A percentile compares a stretch with the other conserved stretches of the same genome.
Evolutionary conservation across 2,329 filamentous ascomycete species (phyloP).

Genomic region (Exophiala bonariae): DNA sequence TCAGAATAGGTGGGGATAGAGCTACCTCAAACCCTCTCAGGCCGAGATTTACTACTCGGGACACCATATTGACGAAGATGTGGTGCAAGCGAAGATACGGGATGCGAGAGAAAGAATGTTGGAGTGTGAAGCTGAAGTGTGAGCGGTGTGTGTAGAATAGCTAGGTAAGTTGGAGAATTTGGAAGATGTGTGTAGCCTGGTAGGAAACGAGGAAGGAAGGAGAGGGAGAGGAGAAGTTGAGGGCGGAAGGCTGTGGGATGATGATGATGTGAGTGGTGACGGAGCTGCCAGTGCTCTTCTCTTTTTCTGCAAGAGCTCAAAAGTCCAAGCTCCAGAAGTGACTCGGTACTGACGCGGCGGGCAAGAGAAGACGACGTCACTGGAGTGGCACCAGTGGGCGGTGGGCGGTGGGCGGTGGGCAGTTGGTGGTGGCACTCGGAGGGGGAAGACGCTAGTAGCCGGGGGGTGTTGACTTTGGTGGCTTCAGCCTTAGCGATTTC

Average conservation of each 20-base stretch:
- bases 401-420: not conserved
- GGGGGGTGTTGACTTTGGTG: not conserved
- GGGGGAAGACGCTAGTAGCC: not conserved
- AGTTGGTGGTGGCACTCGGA: not conserved
- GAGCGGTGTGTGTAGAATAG: not conserved
- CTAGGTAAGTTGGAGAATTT: conserved; percentile 1
- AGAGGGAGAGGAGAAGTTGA: conserved; percentile 2
- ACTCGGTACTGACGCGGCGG: conserved; percentile 6
- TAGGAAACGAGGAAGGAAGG: not conserved
- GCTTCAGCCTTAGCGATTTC: too few relatives aligned
- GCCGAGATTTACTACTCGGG: conserved; percentile 39
- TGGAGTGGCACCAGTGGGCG: not conserved
- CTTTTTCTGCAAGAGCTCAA: not conserved
- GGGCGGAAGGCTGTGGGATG: conserved; percentile 11
- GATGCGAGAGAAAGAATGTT: conserved; percentile 2
- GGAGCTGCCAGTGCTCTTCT: not conserved
- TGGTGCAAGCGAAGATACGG: conserved; percentile 1
- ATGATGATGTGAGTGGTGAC: conserved; percentile 9
- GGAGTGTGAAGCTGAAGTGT: not conserved
- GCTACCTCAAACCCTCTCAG: conserved; percentile 43
- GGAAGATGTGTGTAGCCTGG: not conserved
- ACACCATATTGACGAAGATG: conserved; percentile 37
- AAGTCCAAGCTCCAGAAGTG: not conserved
- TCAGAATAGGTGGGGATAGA: not conserved
- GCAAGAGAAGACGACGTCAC: conserved; percentile 14